These are phyloP conservation scores for Immersiporthe knoxdaviesiana DNA, from an alignment of 2,329 filamentous ascomycete species.

Conservation along the genomic window DNA sequence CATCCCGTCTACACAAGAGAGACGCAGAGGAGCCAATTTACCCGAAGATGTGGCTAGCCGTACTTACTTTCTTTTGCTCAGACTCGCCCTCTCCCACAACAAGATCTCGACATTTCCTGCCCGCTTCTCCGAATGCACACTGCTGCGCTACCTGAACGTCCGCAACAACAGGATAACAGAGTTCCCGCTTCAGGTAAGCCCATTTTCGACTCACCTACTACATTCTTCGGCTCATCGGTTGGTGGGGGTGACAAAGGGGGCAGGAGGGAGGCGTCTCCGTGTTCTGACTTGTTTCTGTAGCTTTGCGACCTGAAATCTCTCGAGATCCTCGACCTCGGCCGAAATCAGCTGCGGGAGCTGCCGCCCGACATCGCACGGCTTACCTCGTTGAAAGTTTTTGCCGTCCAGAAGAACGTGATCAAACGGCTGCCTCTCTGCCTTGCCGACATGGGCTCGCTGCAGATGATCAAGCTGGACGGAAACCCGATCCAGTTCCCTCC, in stretches of 20 bases:
- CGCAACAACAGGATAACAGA: slow-evolving; percentile 73
- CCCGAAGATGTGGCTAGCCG: slow-evolving; percentile 30
- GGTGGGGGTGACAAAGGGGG: not conserved
- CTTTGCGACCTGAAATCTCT: slow-evolving; percentile 84
- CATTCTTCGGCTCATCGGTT: slow-evolving; percentile 16
- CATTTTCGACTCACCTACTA: slow-evolving; percentile 27
- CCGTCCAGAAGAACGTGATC: slow-evolving; percentile 84
- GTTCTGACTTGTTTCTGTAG: slow-evolving; percentile 49
- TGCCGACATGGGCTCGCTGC: slow-evolving; percentile 86
- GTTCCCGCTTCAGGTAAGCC: slow-evolving; percentile 59
- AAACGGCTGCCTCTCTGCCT: slow-evolving; percentile 81
- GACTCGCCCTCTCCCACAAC: slow-evolving; percentile 82
- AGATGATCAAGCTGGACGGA: slow-evolving; percentile 86
- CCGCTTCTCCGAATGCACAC: slow-evolving; percentile 75
- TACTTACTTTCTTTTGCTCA: slow-evolving; percentile 41
- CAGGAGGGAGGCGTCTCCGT: not conserved
- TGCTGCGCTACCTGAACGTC: slow-evolving; percentile 79
- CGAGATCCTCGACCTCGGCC: slow-evolving; percentile 90
- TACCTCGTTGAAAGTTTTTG: slow-evolving; percentile 85
- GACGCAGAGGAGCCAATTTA: slow-evolving; percentile 16
- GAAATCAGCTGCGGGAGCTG: slow-evolving; percentile 79
- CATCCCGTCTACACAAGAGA: slow-evolving; percentile 5
- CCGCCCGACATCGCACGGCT: slow-evolving; percentile 80
- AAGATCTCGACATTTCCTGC: slow-evolving; percentile 69
- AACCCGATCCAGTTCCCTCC: slow-evolving; percentile 85